phyloP scores from a whole-genome alignment of 768 basidiomycete species.

The Austroboletus festivus region DNA sequence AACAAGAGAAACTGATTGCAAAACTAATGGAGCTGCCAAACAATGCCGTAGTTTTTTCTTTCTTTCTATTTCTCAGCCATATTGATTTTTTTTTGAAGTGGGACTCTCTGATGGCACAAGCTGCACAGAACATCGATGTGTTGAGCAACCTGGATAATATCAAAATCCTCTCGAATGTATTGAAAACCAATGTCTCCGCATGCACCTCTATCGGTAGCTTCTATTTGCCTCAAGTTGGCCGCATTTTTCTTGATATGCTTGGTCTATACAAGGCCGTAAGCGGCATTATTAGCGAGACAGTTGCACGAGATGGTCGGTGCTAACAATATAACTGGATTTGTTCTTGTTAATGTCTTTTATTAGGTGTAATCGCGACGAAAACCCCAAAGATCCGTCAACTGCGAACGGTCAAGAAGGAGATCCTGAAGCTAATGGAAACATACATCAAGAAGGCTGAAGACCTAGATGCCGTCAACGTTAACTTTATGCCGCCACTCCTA shows the following conservation, averaged over 20 bases:
- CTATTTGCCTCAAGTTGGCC: slow-evolving; percentile 94
- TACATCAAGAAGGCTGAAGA: slow-evolving; percentile 98
- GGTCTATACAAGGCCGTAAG: slow-evolving; percentile 97
- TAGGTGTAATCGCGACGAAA: slow-evolving; percentile 89
- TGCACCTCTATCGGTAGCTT: slow-evolving; percentile 96
- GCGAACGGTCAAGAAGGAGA: slow-evolving; percentile 97
- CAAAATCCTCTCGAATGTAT: slow-evolving; percentile 92
- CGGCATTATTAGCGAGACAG: slow-evolving; percentile 91
- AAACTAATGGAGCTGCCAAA: slow-evolving; percentile 98
- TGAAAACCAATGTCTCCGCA: slow-evolving; percentile 98
- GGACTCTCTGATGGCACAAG: slow-evolving; percentile 97
- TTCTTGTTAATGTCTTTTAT: slow-evolving; percentile 9
- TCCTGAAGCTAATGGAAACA: slow-evolving; percentile 94
- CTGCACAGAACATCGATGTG: slow-evolving; percentile 88
- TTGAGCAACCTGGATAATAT: slow-evolving; percentile 89
- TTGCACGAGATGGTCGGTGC: slow-evolving; percentile 73
- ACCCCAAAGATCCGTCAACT: slow-evolving; percentile 94
- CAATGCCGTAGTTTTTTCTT: slow-evolving; percentile 68
- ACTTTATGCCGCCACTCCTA: slow-evolving; percentile 90
- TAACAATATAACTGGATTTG: neutral
- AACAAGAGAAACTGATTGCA: slow-evolving; percentile 90
- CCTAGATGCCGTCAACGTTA: slow-evolving; percentile 85
- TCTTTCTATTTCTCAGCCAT: neutral
- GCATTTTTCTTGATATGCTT: slow-evolving; percentile 96
- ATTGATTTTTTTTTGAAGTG: slow-evolving; percentile 51